Base-by-base conservation (phyloP, 345 rosid species). In the Kandelia obovata region DNA sequence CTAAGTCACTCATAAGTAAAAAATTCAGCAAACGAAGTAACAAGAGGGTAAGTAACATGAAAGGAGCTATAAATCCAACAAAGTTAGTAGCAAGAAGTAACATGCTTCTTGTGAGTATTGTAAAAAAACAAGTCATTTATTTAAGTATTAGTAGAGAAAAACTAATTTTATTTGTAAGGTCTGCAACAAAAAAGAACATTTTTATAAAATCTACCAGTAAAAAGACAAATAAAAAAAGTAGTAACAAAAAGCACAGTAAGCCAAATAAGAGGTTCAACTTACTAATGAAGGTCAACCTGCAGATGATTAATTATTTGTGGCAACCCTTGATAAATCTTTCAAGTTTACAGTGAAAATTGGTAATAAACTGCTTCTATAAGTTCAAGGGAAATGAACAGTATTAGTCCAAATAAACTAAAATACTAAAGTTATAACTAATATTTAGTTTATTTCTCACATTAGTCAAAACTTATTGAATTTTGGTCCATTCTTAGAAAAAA, bases 81-180 rank as follows among this genome's bases (percentile, higher is more conserved):
- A n/a, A 20, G 5, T 3, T 19, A 0, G 16, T 11, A 3, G 4
- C 9, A 53, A 6, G 0, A 53, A 7, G 11, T 19, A 53, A 0
- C n/a, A 19, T 7, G 0, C 26, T 19, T 7, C 11, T n/a, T 53
- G 11, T n/a, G 2, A 2, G 3, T 0, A 53, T 0, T n/a, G 11
- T 0, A 53, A 53, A 20, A n/a, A 3, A 23, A n/a, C 11, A 1
- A 53, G 5, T n/a, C 11, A n/a, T 23, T 23, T 5, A 1, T 3
- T 0, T 2, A 1, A 23, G 19, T 5, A 5, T 19, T n/a, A 1
- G 1, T n/a, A 0, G 7, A 19, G 4, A 9, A 53, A 8, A 1
- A 11, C 0, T n/a, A 0, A 53, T n/a, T 3, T 53, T 9, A 3
- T 1, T 0, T 53, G 2, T 0, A 53, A 23, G 1, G 25, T 5